phyloP scores from a whole-genome alignment of 306 rosid species.

The Glycyrrhiza uralensis region DNA sequence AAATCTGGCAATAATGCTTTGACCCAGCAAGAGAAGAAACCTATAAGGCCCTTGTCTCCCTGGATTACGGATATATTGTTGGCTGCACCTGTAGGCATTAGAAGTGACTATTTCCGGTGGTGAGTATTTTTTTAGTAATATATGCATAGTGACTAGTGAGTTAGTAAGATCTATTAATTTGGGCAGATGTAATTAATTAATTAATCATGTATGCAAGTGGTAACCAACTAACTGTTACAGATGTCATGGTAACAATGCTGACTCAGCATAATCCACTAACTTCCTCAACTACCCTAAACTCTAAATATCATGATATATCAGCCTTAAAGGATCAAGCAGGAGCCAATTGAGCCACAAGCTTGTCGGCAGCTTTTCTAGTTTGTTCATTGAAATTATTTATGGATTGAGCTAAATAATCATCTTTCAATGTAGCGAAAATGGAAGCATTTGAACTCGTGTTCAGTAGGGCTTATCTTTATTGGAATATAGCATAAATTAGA shows the following conservation, averaged over 20 bases:
- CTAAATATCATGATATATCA: no score
- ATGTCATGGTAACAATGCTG: no score
- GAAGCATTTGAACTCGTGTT: neutral
- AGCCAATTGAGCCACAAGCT: no score
- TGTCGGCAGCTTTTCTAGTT: no score
- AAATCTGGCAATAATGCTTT: slow-evolving; percentile 44
- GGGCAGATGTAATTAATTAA: neutral
- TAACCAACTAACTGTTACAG: no score
- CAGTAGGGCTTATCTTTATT: neutral
- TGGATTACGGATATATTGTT: slow-evolving; percentile 93
- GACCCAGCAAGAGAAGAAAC: slow-evolving; percentile 78
- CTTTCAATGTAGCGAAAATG: neutral
- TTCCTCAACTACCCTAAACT: no score
- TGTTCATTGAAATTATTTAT: neutral
- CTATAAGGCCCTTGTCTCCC: slow-evolving; percentile 85
- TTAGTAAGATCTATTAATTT: neutral
- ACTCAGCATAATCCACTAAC: no score
- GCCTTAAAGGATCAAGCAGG: no score
- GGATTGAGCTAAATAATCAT: neutral
- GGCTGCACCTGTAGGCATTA: slow-evolving; percentile 88
- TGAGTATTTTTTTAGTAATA: slow-evolving; percentile 37
- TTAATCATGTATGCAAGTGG: neutral
- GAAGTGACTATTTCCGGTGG: slow-evolving; percentile 98
- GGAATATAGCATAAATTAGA: neutral
- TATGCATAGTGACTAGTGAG: neutral